A percentile compares a stretch with the other conserved stretches of the same genome.
phyloP scores from a whole-genome alignment of 306 rosid species.

The Chamaecrista fasciculata region DNA sequence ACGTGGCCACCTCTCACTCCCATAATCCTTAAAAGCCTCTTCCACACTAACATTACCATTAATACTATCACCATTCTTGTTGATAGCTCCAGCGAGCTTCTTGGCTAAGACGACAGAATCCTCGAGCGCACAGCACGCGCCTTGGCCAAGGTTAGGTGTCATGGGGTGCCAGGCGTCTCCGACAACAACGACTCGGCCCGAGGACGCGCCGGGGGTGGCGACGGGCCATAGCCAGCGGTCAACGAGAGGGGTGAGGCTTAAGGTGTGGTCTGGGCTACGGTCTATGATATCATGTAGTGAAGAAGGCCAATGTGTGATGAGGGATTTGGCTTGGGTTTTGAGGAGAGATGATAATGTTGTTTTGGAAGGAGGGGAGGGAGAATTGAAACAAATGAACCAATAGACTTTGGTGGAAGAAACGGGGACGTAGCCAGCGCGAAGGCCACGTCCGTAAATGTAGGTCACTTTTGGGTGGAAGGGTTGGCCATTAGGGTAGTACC shows the following conservation, averaged over 20 bases:
- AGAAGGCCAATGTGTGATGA: constrained; percentile 60
- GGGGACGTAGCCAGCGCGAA: constrained; percentile 82
- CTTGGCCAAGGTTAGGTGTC: constrained; percentile 97
- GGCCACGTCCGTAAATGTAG: constrained; percentile 72
- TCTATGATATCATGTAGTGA: constrained; percentile 59
- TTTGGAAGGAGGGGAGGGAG: constrained; percentile 73
- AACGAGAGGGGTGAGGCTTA: constrained; percentile 67
- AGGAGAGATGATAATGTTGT: constrained; percentile 47
- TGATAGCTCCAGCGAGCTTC: constrained; percentile 62
- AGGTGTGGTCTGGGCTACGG: constrained; percentile 58
- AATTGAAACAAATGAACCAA: constrained; percentile 92
- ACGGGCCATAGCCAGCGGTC: constrained; percentile 92
- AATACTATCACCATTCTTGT: not conserved
- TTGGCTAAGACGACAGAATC: constrained; percentile 67
- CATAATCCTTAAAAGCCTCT: constrained; percentile 61
- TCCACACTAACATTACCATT: constrained; percentile 26
- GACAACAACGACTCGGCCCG: constrained; percentile 70
- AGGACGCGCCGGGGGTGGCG: constrained; percentile 58
- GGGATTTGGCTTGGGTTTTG: constrained; percentile 65
- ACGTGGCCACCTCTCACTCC: constrained; percentile 73
- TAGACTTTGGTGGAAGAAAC: constrained; percentile 85
- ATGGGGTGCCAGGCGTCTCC: constrained; percentile 99
- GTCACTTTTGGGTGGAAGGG: constrained; percentile 59
- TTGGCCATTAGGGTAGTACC: constrained; percentile 60
- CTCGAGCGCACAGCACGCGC: constrained; percentile 93